These are phyloP conservation scores for Citrus reticulata DNA, from an alignment of 345 rosid genomes.

Conservation along the genomic window DNA sequence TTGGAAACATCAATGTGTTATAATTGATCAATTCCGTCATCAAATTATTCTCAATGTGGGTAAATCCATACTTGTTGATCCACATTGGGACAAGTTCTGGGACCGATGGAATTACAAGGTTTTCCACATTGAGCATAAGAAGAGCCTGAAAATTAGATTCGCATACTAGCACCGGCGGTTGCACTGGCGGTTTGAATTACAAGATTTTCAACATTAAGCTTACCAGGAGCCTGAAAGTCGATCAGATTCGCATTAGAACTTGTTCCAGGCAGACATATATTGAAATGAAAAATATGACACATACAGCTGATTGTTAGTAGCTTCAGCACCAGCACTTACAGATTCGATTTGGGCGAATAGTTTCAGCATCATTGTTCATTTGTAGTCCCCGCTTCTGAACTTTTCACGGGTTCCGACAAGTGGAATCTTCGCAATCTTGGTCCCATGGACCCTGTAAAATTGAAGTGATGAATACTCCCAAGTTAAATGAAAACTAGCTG, in stretches of 20 bases:
- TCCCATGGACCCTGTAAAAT: slow-evolving; percentile 23
- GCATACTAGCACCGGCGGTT: background rate
- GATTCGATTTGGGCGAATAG: slow-evolving; percentile 1
- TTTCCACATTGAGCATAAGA: slow-evolving; percentile 1
- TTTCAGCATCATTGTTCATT: no score
- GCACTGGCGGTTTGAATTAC: no score
- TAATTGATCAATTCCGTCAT: background rate
- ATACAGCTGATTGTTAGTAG: no score
- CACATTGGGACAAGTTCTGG: slow-evolving; percentile 12
- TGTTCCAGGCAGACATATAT: background rate
- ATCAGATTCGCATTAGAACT: background rate
- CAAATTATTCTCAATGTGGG: background rate
- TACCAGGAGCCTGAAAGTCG: slow-evolving; percentile 17
- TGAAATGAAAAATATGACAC: background rate
- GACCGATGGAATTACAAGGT: slow-evolving; percentile 27
- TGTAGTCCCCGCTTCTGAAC: slow-evolving; percentile 3
- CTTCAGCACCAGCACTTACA: slow-evolving; percentile 5
- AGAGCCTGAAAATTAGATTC: slow-evolving; percentile 18
- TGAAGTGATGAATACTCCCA: background rate
- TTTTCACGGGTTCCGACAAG: slow-evolving; percentile 14
- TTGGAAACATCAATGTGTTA: slow-evolving; percentile 17
- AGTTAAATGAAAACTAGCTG: background rate
- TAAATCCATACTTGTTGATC: slow-evolving; percentile 11
- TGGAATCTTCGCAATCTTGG: slow-evolving; percentile 33
- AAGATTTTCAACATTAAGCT: slow-evolving; percentile 10